A percentile compares a stretch with the other conserved stretches of the same genome.
phyloP scores from a whole-genome alignment of 2,329 filamentous ascomycete species.

The Escovopsis weberi region DNA sequence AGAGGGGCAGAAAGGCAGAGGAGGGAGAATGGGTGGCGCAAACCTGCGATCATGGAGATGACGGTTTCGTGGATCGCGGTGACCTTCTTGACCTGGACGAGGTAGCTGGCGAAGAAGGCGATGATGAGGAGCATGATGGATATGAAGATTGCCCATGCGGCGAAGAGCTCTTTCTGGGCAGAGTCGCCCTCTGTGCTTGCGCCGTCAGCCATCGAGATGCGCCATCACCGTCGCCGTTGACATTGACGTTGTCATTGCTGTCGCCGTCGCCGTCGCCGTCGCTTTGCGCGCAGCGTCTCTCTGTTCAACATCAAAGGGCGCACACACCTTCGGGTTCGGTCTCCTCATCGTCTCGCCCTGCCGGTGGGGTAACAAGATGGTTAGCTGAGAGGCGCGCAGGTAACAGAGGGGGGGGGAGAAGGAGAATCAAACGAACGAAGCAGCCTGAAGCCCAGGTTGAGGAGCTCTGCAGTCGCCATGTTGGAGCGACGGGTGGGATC shows the following conservation, averaged over 20 bases:
- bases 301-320: too few species aligned
- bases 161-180: slow-evolving; percentile 82
- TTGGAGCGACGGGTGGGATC: slow-evolving; percentile 2
- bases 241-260: too few species aligned
- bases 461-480: slow-evolving; percentile 13
- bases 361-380: too few species aligned
- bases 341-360: slow-evolving; percentile 13
- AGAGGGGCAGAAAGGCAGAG: too few species aligned
- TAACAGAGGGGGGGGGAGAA: not conserved
- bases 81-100: slow-evolving; percentile 90
- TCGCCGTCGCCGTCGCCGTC: not conserved
- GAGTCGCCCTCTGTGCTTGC: slow-evolving; percentile 51
- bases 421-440: slow-evolving; percentile 13
- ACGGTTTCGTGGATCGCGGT: slow-evolving; percentile 97
- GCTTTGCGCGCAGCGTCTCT: slow-evolving; percentile 1
- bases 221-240: not conserved
- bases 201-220: slow-evolving; percentile 2
- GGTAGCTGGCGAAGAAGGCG: slow-evolving; percentile 93
- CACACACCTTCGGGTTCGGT: slow-evolving; percentile 20
- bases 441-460: slow-evolving; percentile 17
- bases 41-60: slow-evolving; percentile 92
- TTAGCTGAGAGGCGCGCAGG: too few species aligned
- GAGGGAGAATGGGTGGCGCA: not conserved
- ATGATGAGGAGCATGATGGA: slow-evolving; percentile 86
- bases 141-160: slow-evolving; percentile 96